Percentiles rank a stretch among this genome's conserved stretches.
Conservation (phyloP, 2,329 filamentous ascomycete species). For the Aureobasidium namibiae region DNA sequence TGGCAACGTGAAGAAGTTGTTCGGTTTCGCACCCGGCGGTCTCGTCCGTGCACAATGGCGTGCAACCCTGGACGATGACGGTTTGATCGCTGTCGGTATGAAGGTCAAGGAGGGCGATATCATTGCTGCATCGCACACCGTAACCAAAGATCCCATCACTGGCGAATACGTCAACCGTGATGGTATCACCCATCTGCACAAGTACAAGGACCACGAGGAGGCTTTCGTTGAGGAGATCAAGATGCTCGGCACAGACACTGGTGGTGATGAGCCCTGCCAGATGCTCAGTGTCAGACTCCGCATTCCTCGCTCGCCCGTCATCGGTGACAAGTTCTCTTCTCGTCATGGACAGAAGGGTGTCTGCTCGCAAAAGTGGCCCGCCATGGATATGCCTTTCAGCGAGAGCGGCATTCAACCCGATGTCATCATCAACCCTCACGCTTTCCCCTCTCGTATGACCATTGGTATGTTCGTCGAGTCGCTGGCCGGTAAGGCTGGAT, state of each 20-base stretch:
- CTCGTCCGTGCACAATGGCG: conserved; percentile 63
- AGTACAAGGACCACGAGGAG: conserved; percentile 86
- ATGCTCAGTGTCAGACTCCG: conserved; percentile 88
- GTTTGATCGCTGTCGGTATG: conserved; percentile 72
- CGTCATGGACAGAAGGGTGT: conserved; percentile 98
- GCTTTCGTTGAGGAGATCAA: conserved; percentile 91
- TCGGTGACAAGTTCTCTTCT: conserved; percentile 98
- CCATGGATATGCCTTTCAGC: conserved; percentile 89
- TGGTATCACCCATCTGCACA: conserved; percentile 76
- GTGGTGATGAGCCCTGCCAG: conserved; percentile 76
- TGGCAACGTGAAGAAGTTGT: conserved; percentile 69
- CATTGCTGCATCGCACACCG: conserved; percentile 82
- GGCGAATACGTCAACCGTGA: conserved; percentile 79
- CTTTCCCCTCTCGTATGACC: conserved; percentile 98
- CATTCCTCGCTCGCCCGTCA: conserved; percentile 79
- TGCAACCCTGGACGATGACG: conserved; percentile 74
- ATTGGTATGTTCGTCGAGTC: conserved; percentile 99
- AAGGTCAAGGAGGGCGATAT: conserved; percentile 73
- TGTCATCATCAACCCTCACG: conserved; percentile 98
- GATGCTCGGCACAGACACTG: conserved; percentile 76
- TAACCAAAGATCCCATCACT: conserved; percentile 63
- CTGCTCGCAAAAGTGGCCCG: conserved; percentile 89
- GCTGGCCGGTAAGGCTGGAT: conserved; percentile 86
- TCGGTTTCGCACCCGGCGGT: conserved; percentile 78
- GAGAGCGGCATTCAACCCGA: conserved; percentile 96